Conservation (phyloP, 2,329 filamentous ascomycete genomes). For the Talaromyces albobiverticillius region DNA sequence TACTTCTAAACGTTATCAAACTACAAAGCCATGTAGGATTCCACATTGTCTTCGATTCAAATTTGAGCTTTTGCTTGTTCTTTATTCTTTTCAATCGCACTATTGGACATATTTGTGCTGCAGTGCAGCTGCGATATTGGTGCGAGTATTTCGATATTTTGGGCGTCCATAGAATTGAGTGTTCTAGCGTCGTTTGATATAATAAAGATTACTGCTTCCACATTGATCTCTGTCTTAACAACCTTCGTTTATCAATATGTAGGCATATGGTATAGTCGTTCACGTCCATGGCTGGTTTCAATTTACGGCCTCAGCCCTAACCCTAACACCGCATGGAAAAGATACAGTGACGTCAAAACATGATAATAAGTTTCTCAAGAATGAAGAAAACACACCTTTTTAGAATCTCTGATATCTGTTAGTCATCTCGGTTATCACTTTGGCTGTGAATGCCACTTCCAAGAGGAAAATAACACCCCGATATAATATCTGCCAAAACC, state of each 20-base stretch:
- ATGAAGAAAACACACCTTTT: too few relatives aligned
- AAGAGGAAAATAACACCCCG: too few relatives aligned
- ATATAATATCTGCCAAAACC: too few relatives aligned
- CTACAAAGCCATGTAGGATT: constrained; percentile 1
- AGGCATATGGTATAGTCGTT: too few relatives aligned
- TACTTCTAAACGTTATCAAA: background rate
- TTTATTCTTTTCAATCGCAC: constrained; percentile 14
- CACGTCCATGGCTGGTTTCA: too few relatives aligned
- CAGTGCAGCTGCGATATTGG: constrained; percentile 13
- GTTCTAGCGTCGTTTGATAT: background rate
- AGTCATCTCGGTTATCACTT: too few relatives aligned
- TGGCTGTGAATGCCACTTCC: too few relatives aligned
- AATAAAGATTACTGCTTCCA: background rate
- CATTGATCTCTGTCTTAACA: background rate
- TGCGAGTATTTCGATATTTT: constrained; percentile 5
- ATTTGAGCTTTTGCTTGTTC: background rate
- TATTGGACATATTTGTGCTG: constrained; percentile 20
- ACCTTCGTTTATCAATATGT: too few relatives aligned
- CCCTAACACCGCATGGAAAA: background rate
- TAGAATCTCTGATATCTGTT: too few relatives aligned
- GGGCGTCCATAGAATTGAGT: constrained; percentile 4
- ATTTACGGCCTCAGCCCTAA: too few relatives aligned
- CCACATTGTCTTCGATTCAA: background rate
- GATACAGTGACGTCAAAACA: constrained; percentile 2
- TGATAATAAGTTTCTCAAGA: too few relatives aligned